Evolutionary conservation across 306 rosid genomes (phyloP).

Genomic region (Cicer cuneatum): DNA sequence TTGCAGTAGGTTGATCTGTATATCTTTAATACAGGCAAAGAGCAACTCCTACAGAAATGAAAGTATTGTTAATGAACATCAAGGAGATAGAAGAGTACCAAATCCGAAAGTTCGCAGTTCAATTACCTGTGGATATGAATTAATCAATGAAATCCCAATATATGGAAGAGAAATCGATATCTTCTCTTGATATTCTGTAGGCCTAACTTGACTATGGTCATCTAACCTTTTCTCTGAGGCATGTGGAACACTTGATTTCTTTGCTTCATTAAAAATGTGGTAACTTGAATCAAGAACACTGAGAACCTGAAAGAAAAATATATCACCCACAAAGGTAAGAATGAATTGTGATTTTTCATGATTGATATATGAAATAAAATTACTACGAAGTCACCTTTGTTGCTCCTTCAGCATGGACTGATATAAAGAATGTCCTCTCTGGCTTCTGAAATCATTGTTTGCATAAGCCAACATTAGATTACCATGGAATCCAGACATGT

Average conservation of each 20-base stretch:
- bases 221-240: conserved; percentile 55
- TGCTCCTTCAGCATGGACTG: conserved; percentile 94
- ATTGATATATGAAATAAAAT: conserved; percentile 29
- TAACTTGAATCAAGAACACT: conserved; percentile 78
- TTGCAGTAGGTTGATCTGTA: conserved; percentile 69
- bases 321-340: conserved; percentile 1
- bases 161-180: conserved; percentile 67
- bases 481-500: conserved; percentile 17
- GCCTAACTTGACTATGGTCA: conserved; percentile 64
- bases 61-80: conserved; percentile 36
- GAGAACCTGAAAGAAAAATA: conserved; percentile 67
- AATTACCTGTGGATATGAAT: conserved; percentile 75
- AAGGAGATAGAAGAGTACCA: conserved; percentile 27
- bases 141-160: conserved; percentile 83
- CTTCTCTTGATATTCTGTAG: conserved; percentile 71
- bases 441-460: conserved; percentile 69
- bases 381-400: conserved; percentile 70
- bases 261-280: conserved; percentile 62
- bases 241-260: conserved; percentile 49
- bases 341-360: conserved; percentile 1
- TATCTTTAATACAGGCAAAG: conserved; percentile 70
- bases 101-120: conserved; percentile 28
- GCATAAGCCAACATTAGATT: conserved; percentile 44
- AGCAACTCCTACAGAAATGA: conserved; percentile 75
- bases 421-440: conserved; percentile 76